phyloP scores from a whole-genome alignment of 768 basidiomycete genomes.

The Lentinula lateritia region DNA sequence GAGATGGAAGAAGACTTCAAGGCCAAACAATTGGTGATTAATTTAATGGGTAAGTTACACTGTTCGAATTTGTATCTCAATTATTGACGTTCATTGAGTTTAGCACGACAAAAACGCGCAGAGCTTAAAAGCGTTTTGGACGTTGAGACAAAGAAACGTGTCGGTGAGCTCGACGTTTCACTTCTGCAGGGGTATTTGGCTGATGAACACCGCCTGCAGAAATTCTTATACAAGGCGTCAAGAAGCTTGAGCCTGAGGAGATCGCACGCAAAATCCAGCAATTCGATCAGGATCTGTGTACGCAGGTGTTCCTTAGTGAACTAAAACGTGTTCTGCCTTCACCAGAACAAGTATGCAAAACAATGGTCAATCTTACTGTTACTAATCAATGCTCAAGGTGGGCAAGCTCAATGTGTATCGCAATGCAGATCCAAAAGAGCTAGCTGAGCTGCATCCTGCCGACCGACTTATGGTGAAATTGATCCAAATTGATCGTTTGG shows the following conservation, averaged over 20 bases:
- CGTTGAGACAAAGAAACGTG: constrained; percentile 85
- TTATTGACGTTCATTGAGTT: constrained; percentile 13
- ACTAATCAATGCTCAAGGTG: constrained; percentile 36
- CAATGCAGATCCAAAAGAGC: constrained; percentile 79
- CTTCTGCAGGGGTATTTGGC: too few species aligned
- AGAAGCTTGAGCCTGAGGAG: constrained; percentile 80
- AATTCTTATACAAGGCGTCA: constrained; percentile 86
- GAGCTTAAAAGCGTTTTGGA: constrained; percentile 91
- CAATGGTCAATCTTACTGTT: background rate
- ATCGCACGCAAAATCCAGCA: constrained; percentile 79
- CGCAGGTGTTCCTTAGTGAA: constrained; percentile 84
- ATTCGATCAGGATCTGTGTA: constrained; percentile 84
- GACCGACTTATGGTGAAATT: constrained; percentile 97
- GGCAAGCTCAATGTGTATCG: constrained; percentile 89
- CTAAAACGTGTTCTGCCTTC: constrained; percentile 84
- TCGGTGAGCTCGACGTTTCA: constrained; percentile 54
- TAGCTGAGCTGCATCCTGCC: constrained; percentile 85
- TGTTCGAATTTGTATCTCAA: constrained; percentile 11
- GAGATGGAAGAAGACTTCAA: constrained; percentile 99
- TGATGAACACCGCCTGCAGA: constrained; percentile 39
- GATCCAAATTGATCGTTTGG: constrained; percentile 88
- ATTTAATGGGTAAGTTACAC: constrained; percentile 61
- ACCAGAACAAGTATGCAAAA: constrained; percentile 67
- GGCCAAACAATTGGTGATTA: constrained; percentile 90
- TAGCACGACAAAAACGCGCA: constrained; percentile 79